Evolutionary conservation across 1,284 basidiomycete species (phyloP).

Genomic region (Phellopilus nigrolimitatus): DNA sequence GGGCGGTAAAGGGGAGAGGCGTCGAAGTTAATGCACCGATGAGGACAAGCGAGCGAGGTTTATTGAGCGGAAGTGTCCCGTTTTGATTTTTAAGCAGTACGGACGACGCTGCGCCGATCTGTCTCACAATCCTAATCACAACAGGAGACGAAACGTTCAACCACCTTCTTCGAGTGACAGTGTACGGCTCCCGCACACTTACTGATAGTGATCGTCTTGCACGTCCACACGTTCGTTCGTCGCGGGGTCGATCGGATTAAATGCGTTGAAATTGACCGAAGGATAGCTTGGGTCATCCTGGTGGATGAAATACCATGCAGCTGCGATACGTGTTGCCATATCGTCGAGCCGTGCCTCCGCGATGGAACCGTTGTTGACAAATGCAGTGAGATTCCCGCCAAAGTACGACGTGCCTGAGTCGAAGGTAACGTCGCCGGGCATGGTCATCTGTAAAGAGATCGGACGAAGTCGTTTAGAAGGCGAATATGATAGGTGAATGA

Average conservation of each 20-base stretch:
- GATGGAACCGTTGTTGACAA: conserved; percentile 67
- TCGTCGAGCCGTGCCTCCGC: conserved; percentile 60
- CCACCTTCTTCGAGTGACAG: not conserved
- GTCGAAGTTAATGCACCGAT: conserved; percentile 35
- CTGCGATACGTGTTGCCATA: conserved; percentile 63
- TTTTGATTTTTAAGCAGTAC: conserved; percentile 80
- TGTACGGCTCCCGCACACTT: not conserved
- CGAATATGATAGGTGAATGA: not conserved
- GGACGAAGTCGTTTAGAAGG: not conserved
- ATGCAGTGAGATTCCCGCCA: conserved; percentile 59
- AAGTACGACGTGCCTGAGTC: conserved; percentile 49
- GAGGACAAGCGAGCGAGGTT: conserved; percentile 53
- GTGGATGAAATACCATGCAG: conserved; percentile 53
- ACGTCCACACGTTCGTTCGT: conserved; percentile 71
- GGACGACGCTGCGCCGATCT: conserved; percentile 72
- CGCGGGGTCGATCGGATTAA: conserved; percentile 43
- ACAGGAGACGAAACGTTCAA: not conserved
- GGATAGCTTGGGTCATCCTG: conserved; percentile 64
- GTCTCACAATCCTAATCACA: conserved; percentile 46
- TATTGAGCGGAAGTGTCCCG: conserved; percentile 61
- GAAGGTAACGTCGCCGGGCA: conserved; percentile 36
- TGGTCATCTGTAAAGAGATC: conserved; percentile 49
- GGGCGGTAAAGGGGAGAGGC: conserved; percentile 24
- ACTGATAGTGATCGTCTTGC: conserved; percentile 63
- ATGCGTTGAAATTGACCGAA: conserved; percentile 54